phyloP scores from a whole-genome alignment of 169 alveolate genomes.

The Eimeria acervulina region DNA sequence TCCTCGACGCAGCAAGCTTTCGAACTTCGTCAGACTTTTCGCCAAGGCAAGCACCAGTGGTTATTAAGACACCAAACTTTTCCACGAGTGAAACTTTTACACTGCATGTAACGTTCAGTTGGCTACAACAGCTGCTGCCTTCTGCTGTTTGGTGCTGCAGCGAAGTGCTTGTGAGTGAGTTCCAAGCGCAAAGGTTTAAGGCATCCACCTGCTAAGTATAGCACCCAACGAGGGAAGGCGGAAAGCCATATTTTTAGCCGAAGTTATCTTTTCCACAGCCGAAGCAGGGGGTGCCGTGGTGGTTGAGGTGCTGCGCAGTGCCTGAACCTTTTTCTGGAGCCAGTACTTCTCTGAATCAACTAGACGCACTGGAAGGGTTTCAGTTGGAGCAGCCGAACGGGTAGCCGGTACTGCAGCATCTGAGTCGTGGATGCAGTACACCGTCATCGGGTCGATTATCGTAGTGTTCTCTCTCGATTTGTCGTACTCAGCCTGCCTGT shows the following conservation, averaged over 20 bases:
- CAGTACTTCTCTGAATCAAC: conserved; percentile 62
- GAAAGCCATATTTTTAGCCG: background rate
- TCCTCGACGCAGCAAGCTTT: background rate
- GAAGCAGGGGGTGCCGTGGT: conserved; percentile 37
- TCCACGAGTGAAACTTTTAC: background rate
- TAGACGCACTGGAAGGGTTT: conserved; percentile 32
- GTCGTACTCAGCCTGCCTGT: conserved; percentile 57
- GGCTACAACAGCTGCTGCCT: background rate
- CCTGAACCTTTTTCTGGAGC: conserved; percentile 66
- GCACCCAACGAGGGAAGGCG: conserved; percentile 31
- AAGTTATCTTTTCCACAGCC: background rate
- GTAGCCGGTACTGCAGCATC: background rate
- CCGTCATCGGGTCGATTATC: conserved; percentile 26
- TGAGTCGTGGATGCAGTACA: conserved; percentile 68
- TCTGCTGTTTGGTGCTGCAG: background rate
- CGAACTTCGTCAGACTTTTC: background rate
- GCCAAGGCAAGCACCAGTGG: background rate
- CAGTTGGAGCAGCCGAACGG: background rate
- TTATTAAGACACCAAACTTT: background rate
- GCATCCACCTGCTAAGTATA: conserved; percentile 49
- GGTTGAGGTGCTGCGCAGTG: conserved; percentile 57
- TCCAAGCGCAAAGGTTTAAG: background rate
- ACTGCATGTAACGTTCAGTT: background rate
- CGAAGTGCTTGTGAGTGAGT: background rate
- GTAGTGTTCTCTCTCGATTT: conserved; percentile 78